Evolutionary conservation across 1,284 basidiomycete species (phyloP).

Genomic region (Sanghuangporus baumii): DNA sequence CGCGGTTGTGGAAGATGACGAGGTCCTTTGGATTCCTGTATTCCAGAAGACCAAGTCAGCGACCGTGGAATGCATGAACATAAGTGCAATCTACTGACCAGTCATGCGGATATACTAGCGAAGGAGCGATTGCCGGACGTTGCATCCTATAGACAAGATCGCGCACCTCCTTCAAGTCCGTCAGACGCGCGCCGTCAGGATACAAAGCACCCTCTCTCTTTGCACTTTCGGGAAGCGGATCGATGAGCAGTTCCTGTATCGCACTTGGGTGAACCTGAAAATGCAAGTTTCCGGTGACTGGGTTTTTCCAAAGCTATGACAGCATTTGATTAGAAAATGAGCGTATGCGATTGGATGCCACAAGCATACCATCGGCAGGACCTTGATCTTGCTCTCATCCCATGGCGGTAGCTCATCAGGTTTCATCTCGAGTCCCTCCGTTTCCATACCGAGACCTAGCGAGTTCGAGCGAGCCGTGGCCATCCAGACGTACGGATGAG

Average conservation of each 20-base stretch:
- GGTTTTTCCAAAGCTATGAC: conserved; percentile 77
- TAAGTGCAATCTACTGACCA: conserved; percentile 32
- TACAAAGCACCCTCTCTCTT: conserved; percentile 53
- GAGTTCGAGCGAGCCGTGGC: conserved; percentile 62
- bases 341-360: background rate
- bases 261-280: conserved; percentile 76
- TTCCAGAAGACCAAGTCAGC: background rate
- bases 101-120: conserved; percentile 62
- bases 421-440: conserved; percentile 64
- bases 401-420: conserved; percentile 65
- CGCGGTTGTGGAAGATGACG: conserved; percentile 63
- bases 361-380: conserved; percentile 54
- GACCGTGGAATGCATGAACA: background rate
- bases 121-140: conserved; percentile 71
- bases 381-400: conserved; percentile 68
- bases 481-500: conserved; percentile 87
- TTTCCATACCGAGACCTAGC: conserved; percentile 76
- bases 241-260: conserved; percentile 49
- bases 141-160: conserved; percentile 75
- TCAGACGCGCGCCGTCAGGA: conserved; percentile 70
- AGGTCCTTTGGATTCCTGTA: conserved; percentile 52
- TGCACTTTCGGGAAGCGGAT: conserved; percentile 52
- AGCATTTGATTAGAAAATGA: background rate
- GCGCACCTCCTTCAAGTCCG: conserved; percentile 65
- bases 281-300: conserved; percentile 67